These are phyloP conservation scores for Termitomyces sp. DNA, from an alignment of 768 basidiomycete genomes.

Conservation along the genomic window DNA sequence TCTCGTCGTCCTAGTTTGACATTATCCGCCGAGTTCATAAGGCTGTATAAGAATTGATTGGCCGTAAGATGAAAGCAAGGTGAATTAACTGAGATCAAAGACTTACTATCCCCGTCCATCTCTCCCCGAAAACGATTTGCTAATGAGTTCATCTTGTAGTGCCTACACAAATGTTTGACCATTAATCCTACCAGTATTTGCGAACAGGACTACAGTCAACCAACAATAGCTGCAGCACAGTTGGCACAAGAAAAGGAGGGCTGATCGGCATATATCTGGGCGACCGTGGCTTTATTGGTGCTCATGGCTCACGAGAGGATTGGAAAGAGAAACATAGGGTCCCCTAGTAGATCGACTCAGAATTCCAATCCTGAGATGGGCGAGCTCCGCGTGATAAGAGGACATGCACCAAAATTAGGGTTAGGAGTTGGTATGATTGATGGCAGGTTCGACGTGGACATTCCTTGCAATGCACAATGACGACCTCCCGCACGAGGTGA, in stretches of 20 bases:
- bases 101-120: slow-evolving; percentile 82
- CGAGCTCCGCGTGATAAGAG: no score
- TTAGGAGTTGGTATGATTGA: slow-evolving; percentile 23
- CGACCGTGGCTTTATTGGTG: slow-evolving; percentile 39
- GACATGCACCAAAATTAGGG: slow-evolving; percentile 17
- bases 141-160: slow-evolving; percentile 81
- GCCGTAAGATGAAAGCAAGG: not conserved
- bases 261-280: slow-evolving; percentile 61
- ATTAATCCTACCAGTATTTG: not conserved
- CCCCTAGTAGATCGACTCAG: not conserved
- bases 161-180: slow-evolving; percentile 38
- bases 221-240: slow-evolving; percentile 70
- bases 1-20: slow-evolving; percentile 72
- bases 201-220: slow-evolving; percentile 24
- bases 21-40: slow-evolving; percentile 78
- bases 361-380: slow-evolving; percentile 1
- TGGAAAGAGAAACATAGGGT: not conserved
- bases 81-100: not conserved
- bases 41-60: slow-evolving; percentile 34
- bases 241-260: slow-evolving; percentile 69
- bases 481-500: slow-evolving; percentile 64
- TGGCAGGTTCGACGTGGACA: slow-evolving; percentile 9
- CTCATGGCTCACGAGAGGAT: slow-evolving; percentile 3
- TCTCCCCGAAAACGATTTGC: slow-evolving; percentile 81
- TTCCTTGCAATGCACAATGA: slow-evolving; percentile 37